Evolutionary conservation across 1,284 basidiomycete species (phyloP).

Genomic region (Cutaneotrichosporon sp.): DNA sequence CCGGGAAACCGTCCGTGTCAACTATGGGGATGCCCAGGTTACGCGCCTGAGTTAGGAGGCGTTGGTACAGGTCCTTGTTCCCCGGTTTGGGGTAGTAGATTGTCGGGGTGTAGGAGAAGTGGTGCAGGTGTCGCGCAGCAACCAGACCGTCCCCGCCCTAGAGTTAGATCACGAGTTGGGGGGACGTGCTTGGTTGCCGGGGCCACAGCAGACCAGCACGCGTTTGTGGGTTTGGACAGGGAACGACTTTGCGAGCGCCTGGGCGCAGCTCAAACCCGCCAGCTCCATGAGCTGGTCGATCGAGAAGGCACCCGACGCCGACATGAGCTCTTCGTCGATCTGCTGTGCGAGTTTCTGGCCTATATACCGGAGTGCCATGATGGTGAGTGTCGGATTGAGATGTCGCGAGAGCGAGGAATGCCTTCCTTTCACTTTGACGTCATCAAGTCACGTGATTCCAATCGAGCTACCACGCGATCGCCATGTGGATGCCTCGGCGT

Average conservation of each 20-base stretch:
- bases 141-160: conserved; percentile 93
- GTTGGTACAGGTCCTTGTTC: conserved; percentile 79
- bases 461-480: too few relatives aligned
- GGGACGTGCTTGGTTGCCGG: conserved; percentile 73
- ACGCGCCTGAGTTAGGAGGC: conserved; percentile 78
- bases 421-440: too few relatives aligned
- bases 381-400: not conserved
- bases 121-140: conserved; percentile 86
- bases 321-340: conserved; percentile 94
- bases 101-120: conserved; percentile 82
- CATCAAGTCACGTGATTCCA: too few relatives aligned
- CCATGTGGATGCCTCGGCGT: too few relatives aligned
- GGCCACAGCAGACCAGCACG: conserved; percentile 91
- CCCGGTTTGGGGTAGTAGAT: conserved; percentile 88
- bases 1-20: conserved; percentile 58
- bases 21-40: conserved; percentile 79
- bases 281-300: conserved; percentile 98
- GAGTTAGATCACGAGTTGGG: conserved; percentile 3
- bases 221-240: conserved; percentile 64
- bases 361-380: conserved; percentile 71
- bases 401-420: too few relatives aligned
- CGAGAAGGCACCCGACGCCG: conserved; percentile 75
- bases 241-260: conserved; percentile 77
- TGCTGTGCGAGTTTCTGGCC: conserved; percentile 78
- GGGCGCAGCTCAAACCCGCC: conserved; percentile 93